These are phyloP conservation scores for Austroboletus niveus DNA, from an alignment of 1,284 basidiomycete species.

Conservation along the genomic window DNA sequence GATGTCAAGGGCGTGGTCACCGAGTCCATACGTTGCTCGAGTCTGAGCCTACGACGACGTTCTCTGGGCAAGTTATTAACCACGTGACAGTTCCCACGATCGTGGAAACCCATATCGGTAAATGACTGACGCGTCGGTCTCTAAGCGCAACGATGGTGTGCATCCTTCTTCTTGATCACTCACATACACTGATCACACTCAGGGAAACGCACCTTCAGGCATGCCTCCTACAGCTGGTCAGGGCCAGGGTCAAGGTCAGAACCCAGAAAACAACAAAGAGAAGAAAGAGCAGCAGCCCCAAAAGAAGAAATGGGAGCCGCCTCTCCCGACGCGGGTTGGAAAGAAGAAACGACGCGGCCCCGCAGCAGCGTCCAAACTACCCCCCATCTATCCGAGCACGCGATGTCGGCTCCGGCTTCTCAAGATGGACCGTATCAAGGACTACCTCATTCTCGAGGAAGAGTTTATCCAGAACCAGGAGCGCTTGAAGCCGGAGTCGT, in stretches of 20 bases:
- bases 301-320: slow-evolving; percentile 99
- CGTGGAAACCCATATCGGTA: slow-evolving; percentile 15
- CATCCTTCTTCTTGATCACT: neutral
- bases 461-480: slow-evolving; percentile 98
- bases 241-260: slow-evolving; percentile 36
- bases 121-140: slow-evolving; percentile 58
- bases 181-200: slow-evolving; percentile 25
- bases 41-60: neutral
- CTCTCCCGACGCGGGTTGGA: slow-evolving; percentile 94
- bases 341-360: slow-evolving; percentile 94
- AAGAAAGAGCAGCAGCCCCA: slow-evolving; percentile 59
- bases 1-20: slow-evolving; percentile 54
- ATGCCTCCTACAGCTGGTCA: slow-evolving; percentile 44
- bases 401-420: slow-evolving; percentile 95
- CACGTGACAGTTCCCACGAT: slow-evolving; percentile 22
- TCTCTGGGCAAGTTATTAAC: neutral
- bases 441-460: slow-evolving; percentile 96
- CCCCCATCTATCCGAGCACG: slow-evolving; percentile 91
- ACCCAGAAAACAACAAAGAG: slow-evolving; percentile 57
- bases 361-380: slow-evolving; percentile 88
- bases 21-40: slow-evolving; percentile 23
- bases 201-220: slow-evolving; percentile 84
- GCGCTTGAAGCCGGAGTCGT: slow-evolving; percentile 76
- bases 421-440: slow-evolving; percentile 98
- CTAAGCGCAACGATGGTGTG: slow-evolving; percentile 20